Percentiles rank a stretch among this genome's conserved stretches.
Conservation (phyloP, 2,329 filamentous ascomycete species). For the Cladophialophora immunda region DNA sequence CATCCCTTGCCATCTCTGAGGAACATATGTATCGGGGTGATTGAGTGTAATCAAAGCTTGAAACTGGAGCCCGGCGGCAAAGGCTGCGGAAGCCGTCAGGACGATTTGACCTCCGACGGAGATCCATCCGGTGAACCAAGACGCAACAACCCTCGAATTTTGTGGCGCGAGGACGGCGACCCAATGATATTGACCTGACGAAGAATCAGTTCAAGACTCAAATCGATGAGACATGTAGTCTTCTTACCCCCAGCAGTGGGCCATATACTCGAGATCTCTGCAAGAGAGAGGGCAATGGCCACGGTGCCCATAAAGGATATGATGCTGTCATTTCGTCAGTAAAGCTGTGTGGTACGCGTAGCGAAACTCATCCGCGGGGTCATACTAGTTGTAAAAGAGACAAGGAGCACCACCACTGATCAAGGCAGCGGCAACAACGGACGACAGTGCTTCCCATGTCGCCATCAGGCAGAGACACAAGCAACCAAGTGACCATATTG, state of each 20-base stretch:
- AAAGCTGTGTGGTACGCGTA: conserved; percentile 43
- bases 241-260: conserved; percentile 44
- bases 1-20: conserved; percentile 57
- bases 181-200: conserved; percentile 50
- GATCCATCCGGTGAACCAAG: conserved; percentile 44
- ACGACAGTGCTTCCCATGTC: conserved; percentile 61
- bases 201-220: not conserved
- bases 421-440: conserved; percentile 52
- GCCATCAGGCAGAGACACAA: conserved; percentile 61
- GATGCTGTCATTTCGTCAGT: conserved; percentile 16
- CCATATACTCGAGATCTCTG: conserved; percentile 44
- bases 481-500: conserved; percentile 55
- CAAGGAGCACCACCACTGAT: conserved; percentile 45
- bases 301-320: conserved; percentile 33
- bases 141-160: conserved; percentile 10
- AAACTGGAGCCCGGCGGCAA: conserved; percentile 45
- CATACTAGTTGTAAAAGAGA: conserved; percentile 49
- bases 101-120: conserved; percentile 51
- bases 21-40: conserved; percentile 48
- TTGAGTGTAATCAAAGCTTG: conserved; percentile 48
- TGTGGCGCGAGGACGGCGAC: conserved; percentile 48
- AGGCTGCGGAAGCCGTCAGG: conserved; percentile 46
- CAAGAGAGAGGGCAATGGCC: conserved; percentile 35
- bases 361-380: not conserved
- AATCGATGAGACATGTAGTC: not conserved